Evolutionary conservation across 1,284 basidiomycete genomes (phyloP).

Genomic region (Hemileia vastatrix): DNA sequence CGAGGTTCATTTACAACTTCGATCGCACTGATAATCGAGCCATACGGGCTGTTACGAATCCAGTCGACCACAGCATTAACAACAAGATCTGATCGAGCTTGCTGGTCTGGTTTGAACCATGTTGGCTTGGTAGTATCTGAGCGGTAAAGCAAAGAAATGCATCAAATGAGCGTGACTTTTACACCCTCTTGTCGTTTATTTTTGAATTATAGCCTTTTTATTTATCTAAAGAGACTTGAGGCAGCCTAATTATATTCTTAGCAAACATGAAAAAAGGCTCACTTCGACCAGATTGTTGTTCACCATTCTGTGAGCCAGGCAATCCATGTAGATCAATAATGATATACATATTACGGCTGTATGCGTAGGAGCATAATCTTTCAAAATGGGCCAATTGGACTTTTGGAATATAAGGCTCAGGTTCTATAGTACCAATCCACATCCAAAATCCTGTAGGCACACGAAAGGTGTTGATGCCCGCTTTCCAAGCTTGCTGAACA

Average conservation of each 20-base stretch:
- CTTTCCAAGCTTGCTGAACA: slow-evolving; percentile 38
- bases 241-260: not conserved
- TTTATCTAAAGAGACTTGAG: too few relatives aligned
- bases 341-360: slow-evolving; percentile 45
- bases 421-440: slow-evolving; percentile 2
- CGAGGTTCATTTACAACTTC: slow-evolving; percentile 35
- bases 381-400: slow-evolving; percentile 33
- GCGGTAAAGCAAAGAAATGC: not conserved
- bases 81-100: slow-evolving; percentile 31
- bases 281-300: slow-evolving; percentile 33
- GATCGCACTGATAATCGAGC: slow-evolving; percentile 33
- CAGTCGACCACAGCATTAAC: slow-evolving; percentile 34
- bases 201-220: too few relatives aligned
- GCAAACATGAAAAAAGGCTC: not conserved
- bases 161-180: not conserved
- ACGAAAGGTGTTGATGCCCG: slow-evolving; percentile 17
- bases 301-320: slow-evolving; percentile 46
- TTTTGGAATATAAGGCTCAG: slow-evolving; percentile 36
- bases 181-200: too few relatives aligned
- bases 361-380: slow-evolving; percentile 29
- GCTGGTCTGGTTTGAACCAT: slow-evolving; percentile 30
- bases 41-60: slow-evolving; percentile 32
- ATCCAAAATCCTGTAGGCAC: slow-evolving; percentile 12
- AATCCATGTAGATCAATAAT: slow-evolving; percentile 47
- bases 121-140: slow-evolving; percentile 23